Evolutionary conservation across 2,329 filamentous ascomycete genomes (phyloP).

Genomic region (Alternaria alternata): DNA sequence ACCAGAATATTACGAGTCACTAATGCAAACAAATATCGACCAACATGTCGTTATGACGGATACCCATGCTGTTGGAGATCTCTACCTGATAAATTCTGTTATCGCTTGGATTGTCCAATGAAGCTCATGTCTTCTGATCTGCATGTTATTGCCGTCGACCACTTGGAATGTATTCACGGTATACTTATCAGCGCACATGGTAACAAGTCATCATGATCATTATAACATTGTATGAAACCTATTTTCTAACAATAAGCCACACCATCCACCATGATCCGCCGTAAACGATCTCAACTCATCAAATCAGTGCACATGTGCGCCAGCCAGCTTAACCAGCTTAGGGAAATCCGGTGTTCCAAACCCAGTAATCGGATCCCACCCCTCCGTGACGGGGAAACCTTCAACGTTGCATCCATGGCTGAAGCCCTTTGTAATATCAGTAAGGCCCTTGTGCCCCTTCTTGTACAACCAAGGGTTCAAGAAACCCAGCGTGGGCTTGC

Average conservation of each 20-base stretch:
- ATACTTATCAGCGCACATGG: background rate
- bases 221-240: background rate
- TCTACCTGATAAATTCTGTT: too few species aligned
- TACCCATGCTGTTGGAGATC: too few species aligned
- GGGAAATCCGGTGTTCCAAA: conserved; percentile 46
- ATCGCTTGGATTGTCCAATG: too few species aligned
- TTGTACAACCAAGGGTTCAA: conserved; percentile 69
- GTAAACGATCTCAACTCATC: background rate
- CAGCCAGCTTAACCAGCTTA: conserved; percentile 37
- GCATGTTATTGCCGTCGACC: too few species aligned
- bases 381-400: conserved; percentile 46
- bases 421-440: conserved; percentile 55
- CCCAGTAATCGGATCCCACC: conserved; percentile 52
- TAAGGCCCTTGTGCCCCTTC: conserved; percentile 57
- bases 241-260: background rate
- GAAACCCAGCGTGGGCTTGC: conserved; percentile 63
- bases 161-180: background rate
- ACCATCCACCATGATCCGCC: background rate
- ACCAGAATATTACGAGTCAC: too few species aligned
- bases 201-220: background rate
- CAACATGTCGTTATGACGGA: too few species aligned
- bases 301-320: conserved; percentile 22
- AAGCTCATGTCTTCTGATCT: too few species aligned
- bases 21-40: too few species aligned
- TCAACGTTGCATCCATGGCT: conserved; percentile 51